A percentile compares a stretch with the other conserved stretches of the same genome.
Conservation (phyloP, 2,329 filamentous ascomycete genomes). For the Ascochyta lentis region DNA sequence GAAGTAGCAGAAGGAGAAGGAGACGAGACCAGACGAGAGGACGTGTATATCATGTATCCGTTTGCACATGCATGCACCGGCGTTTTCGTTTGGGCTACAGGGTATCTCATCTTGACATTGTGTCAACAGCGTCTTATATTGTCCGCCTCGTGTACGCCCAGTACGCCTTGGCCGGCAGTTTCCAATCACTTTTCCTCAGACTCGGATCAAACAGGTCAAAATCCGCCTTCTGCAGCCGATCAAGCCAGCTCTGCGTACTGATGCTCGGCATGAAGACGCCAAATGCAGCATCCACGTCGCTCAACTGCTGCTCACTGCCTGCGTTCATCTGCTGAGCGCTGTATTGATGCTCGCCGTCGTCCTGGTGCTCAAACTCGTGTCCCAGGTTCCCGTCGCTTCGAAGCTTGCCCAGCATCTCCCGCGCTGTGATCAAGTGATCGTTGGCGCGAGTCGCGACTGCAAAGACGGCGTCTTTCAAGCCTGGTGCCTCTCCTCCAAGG, state of each 20-base stretch:
- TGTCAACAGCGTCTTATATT: slow-evolving; percentile 37
- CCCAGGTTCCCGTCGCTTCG: slow-evolving; percentile 76
- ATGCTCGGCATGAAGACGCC: slow-evolving; percentile 82
- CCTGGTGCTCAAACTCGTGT: slow-evolving; percentile 87
- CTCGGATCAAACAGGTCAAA: slow-evolving; percentile 80
- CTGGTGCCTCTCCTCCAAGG: slow-evolving; percentile 76
- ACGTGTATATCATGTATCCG: not conserved
- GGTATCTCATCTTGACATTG: no score
- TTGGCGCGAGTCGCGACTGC: slow-evolving; percentile 90
- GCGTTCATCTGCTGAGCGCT: slow-evolving; percentile 45
- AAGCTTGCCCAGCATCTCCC: slow-evolving; percentile 75
- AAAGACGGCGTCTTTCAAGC: slow-evolving; percentile 89
- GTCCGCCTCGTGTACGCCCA: slow-evolving; percentile 63
- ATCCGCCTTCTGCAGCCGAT: slow-evolving; percentile 77
- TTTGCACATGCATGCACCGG: not conserved
- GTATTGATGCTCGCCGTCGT: slow-evolving; percentile 72
- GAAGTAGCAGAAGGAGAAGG: not conserved
- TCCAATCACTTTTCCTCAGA: slow-evolving; percentile 76
- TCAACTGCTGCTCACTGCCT: slow-evolving; percentile 47
- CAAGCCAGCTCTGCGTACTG: slow-evolving; percentile 78
- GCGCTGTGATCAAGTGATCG: slow-evolving; percentile 91
- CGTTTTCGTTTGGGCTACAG: not conserved
- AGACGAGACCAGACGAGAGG: not conserved
- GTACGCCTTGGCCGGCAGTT: slow-evolving; percentile 79
- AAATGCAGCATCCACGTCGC: slow-evolving; percentile 72